A percentile compares a stretch with the other conserved stretches of the same genome.
phyloP scores from a whole-genome alignment of 2,329 filamentous ascomycete species.

The Nectriaceae sp. region DNA sequence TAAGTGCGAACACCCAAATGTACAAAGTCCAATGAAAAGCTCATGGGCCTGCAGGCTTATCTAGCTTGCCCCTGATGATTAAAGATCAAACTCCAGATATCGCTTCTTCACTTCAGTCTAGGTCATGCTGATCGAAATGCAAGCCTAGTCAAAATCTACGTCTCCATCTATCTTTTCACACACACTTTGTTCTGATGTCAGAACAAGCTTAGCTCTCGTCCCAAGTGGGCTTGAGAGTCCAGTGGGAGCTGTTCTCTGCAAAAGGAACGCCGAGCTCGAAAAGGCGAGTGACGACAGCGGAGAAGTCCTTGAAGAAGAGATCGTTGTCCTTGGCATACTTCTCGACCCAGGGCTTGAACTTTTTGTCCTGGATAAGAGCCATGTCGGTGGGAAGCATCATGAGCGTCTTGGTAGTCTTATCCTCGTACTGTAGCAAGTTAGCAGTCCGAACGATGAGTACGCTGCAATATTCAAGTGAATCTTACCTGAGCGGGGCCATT shows the following conservation, averaged over 20 bases:
- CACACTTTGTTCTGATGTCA: not conserved
- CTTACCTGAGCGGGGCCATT: slow-evolving; percentile 75
- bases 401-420: slow-evolving; percentile 80
- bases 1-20: not conserved
- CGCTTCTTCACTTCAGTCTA: slow-evolving; percentile 21
- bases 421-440: slow-evolving; percentile 65
- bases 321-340: slow-evolving; percentile 91
- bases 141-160: slow-evolving; percentile 18
- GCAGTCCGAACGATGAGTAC: not conserved
- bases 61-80: slow-evolving; percentile 18
- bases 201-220: slow-evolving; percentile 28
- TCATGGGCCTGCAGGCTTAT: not conserved
- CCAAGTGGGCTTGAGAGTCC: slow-evolving; percentile 63
- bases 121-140: slow-evolving; percentile 20
- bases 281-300: slow-evolving; percentile 74
- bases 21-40: not conserved
- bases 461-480: not conserved
- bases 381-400: slow-evolving; percentile 99
- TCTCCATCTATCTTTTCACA: slow-evolving; percentile 1
- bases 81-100: slow-evolving; percentile 32
- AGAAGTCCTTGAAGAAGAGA: slow-evolving; percentile 91
- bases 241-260: slow-evolving; percentile 58
- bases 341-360: slow-evolving; percentile 77
- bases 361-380: slow-evolving; percentile 84
- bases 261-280: slow-evolving; percentile 97